Conservation (phyloP, 257 asterid genomes). For the Leonotis leonurus region DNA sequence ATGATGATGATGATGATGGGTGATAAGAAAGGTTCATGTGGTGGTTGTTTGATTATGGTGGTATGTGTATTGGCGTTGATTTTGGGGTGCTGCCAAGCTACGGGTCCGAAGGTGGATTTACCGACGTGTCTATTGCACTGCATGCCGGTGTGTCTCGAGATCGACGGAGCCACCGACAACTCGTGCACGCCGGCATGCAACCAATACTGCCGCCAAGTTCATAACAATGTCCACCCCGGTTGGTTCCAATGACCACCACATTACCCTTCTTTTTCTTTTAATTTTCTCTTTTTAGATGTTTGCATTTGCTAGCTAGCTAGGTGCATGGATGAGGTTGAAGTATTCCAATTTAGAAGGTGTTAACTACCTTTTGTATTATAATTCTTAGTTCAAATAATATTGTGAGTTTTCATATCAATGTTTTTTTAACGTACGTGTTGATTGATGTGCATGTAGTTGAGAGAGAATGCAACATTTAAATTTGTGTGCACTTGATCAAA, state of each 20-base stretch:
- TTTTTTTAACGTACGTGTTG: no score
- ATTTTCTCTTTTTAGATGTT: not conserved
- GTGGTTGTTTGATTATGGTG: not conserved
- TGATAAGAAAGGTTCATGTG: not conserved
- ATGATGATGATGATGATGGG: not conserved
- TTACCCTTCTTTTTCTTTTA: not conserved
- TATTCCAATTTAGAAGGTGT: no score
- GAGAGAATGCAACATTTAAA: no score
- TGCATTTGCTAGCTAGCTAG: no score
- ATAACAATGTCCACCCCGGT: conserved; percentile 12
- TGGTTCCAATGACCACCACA: not conserved
- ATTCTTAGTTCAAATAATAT: no score
- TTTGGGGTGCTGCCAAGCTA: not conserved
- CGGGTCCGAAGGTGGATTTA: not conserved
- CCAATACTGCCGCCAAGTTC: conserved; percentile 21
- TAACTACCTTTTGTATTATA: no score
- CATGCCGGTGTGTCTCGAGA: conserved; percentile 17
- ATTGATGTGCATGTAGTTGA: no score
- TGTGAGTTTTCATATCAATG: no score
- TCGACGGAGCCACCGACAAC: not conserved
- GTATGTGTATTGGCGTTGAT: conserved; percentile 8
- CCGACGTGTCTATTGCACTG: not conserved
- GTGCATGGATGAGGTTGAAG: no score
- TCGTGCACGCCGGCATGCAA: conserved; percentile 18
- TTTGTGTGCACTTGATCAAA: no score